These are phyloP conservation scores for Leptographium lundbergii DNA, from an alignment of 2,329 filamentous ascomycete genomes.

Conservation along the genomic window DNA sequence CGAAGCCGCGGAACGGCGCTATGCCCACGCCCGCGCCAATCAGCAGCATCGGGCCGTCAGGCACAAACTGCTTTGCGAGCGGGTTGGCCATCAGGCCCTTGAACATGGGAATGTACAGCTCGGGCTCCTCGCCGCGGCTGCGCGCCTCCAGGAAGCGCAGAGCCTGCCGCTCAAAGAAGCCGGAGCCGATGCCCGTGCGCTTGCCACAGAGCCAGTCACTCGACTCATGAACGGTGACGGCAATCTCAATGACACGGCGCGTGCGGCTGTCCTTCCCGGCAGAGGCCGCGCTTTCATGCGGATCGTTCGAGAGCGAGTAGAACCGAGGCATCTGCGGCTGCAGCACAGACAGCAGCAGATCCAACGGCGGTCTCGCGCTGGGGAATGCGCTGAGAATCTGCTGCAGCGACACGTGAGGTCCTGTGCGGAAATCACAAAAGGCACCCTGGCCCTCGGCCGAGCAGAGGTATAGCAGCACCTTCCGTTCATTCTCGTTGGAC, in stretches of 20 bases:
- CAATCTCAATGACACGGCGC: constrained; percentile 81
- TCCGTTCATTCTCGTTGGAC: constrained; percentile 68
- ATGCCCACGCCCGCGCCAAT: constrained; percentile 95
- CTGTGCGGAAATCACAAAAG: constrained; percentile 90
- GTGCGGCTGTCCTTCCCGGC: constrained; percentile 22
- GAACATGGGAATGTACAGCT: constrained; percentile 88
- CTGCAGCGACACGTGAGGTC: constrained; percentile 69
- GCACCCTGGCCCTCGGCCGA: constrained; percentile 81
- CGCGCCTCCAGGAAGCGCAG: constrained; percentile 57
- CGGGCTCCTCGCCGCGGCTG: constrained; percentile 41
- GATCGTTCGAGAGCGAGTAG: constrained; percentile 95
- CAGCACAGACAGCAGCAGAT: constrained; percentile 65
- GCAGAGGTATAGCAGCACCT: constrained; percentile 74
- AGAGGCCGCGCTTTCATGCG: constrained; percentile 52
- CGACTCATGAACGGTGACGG: constrained; percentile 88
- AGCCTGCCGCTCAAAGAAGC: constrained; percentile 83
- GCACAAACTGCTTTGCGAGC: constrained; percentile 78
- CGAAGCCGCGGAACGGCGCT: constrained; percentile 94
- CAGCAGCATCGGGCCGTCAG: constrained; percentile 92
- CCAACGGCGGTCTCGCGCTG: constrained; percentile 76
- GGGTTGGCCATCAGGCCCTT: constrained; percentile 97
- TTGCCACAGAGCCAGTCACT: constrained; percentile 60
- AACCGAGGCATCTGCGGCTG: constrained; percentile 93
- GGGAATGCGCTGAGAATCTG: constrained; percentile 89
- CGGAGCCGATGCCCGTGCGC: constrained; percentile 79